A percentile compares a stretch with the other conserved stretches of the same genome.
phyloP scores from a whole-genome alignment of 2,329 filamentous ascomycete genomes.

The Helotiales sp. region DNA sequence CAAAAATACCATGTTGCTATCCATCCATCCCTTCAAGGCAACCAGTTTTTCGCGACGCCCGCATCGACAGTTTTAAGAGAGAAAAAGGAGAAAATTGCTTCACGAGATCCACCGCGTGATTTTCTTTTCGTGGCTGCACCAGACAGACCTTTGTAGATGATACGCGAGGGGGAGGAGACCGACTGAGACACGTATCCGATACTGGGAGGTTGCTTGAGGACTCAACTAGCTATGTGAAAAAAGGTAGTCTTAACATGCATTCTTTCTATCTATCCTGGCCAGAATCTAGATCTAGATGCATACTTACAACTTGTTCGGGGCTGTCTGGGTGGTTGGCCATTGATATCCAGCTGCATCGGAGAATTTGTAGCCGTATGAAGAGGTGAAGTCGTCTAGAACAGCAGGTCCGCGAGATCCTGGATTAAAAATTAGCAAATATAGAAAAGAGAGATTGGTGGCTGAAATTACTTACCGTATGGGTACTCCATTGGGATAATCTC shows the following conservation, averaged over 20 bases:
- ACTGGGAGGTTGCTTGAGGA: not conserved
- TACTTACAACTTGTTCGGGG: constrained; percentile 81
- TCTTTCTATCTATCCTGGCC: constrained; percentile 19
- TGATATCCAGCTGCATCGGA: constrained; percentile 92
- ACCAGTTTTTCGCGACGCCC: constrained; percentile 20
- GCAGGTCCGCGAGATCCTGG: constrained; percentile 93
- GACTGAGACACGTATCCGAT: not conserved
- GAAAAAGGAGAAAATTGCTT: constrained; percentile 3
- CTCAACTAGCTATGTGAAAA: constrained; percentile 5
- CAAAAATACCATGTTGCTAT: constrained; percentile 5
- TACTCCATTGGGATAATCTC: constrained; percentile 99
- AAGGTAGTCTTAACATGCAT: constrained; percentile 21
- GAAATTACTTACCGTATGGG: constrained; percentile 75
- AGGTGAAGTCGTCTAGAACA: constrained; percentile 96
- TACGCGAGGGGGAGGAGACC: not conserved
- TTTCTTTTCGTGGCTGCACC: not conserved
- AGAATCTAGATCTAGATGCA: constrained; percentile 5
- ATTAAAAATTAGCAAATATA: constrained; percentile 13
- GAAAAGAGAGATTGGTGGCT: not conserved
- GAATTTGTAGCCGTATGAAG: constrained; percentile 98
- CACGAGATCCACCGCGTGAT: not conserved
- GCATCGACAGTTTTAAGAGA: constrained; percentile 11
- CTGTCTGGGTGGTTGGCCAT: constrained; percentile 81
- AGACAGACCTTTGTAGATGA: not conserved
- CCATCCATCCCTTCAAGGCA: constrained; percentile 2